A percentile compares a stretch with the other conserved stretches of the same genome.
phyloP scores from a whole-genome alignment of 768 basidiomycete species.

The Pleurotus ostreatus region DNA sequence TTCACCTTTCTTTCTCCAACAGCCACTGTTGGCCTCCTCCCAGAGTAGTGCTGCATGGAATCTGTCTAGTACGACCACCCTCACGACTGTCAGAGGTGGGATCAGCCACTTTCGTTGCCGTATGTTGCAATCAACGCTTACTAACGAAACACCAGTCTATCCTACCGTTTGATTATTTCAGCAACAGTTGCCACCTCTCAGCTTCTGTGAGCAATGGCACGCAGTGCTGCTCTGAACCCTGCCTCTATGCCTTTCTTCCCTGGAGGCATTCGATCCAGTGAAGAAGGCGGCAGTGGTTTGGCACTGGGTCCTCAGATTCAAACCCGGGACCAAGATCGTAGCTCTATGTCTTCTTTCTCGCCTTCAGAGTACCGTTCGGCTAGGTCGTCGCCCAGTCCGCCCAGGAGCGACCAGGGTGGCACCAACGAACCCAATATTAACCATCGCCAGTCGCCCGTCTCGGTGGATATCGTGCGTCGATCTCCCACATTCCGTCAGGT shows the following conservation, averaged over 20 bases:
- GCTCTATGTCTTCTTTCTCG: conserved; percentile 54
- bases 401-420: conserved; percentile 32
- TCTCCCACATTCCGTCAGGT: conserved; percentile 45
- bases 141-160: conserved; percentile 21
- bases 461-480: conserved; percentile 33
- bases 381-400: conserved; percentile 67
- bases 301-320: conserved; percentile 43
- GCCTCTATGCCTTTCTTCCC: conserved; percentile 85
- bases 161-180: conserved; percentile 32
- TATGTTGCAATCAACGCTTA: conserved; percentile 14
- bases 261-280: conserved; percentile 53
- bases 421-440: conserved; percentile 14
- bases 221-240: conserved; percentile 75
- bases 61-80: conserved; percentile 27
- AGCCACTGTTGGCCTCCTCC: conserved; percentile 13
- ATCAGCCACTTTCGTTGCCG: conserved; percentile 14
- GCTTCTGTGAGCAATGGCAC: conserved; percentile 52
- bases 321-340: conserved; percentile 42
- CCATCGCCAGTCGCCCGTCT: conserved; percentile 31
- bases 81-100: conserved; percentile 24
- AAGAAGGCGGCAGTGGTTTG: conserved; percentile 43
- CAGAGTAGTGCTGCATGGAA: conserved; percentile 36
- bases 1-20: conserved; percentile 12
- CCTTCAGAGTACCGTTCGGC: conserved; percentile 64
- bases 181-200: conserved; percentile 29